phyloP scores from a whole-genome alignment of 768 basidiomycete species.

The Psilocybe cyanescens region DNA sequence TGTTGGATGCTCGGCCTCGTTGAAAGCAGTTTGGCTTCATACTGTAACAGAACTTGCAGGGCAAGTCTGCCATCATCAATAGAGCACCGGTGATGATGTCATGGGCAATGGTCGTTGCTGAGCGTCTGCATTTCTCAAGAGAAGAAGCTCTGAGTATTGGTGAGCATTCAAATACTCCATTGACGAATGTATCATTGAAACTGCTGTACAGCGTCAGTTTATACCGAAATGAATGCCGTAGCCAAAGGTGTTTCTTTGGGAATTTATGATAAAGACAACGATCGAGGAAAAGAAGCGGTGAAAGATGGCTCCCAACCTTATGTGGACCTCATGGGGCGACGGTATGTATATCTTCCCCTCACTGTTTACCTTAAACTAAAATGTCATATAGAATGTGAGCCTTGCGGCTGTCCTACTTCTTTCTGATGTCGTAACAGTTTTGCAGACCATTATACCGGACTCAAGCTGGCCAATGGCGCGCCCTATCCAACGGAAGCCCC shows the following conservation, averaged over 20 bases:
- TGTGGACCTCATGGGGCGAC: slow-evolving; percentile 80
- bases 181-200: neutral
- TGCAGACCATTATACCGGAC: slow-evolving; percentile 80
- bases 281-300: slow-evolving; percentile 56
- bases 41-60: slow-evolving; percentile 52
- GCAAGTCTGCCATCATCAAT: slow-evolving; percentile 74
- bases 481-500: slow-evolving; percentile 72
- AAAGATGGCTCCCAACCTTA: slow-evolving; percentile 75
- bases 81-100: slow-evolving; percentile 95
- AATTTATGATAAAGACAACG: slow-evolving; percentile 61
- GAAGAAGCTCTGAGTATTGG: slow-evolving; percentile 94
- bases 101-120: slow-evolving; percentile 88
- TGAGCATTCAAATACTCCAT: slow-evolving; percentile 23
- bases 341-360: slow-evolving; percentile 20
- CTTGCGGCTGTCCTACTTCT: neutral
- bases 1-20: neutral
- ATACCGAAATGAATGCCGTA: slow-evolving; percentile 91
- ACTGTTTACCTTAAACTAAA: neutral
- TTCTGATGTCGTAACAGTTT: neutral
- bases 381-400: slow-evolving; percentile 25
- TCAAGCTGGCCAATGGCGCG: slow-evolving; percentile 76
- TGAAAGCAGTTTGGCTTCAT: neutral
- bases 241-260: slow-evolving; percentile 86
- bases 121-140: slow-evolving; percentile 82
- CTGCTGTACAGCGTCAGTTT: slow-evolving; percentile 66